Base-by-base conservation (phyloP, 768 basidiomycete genomes). In the Suillus variegatus region DNA sequence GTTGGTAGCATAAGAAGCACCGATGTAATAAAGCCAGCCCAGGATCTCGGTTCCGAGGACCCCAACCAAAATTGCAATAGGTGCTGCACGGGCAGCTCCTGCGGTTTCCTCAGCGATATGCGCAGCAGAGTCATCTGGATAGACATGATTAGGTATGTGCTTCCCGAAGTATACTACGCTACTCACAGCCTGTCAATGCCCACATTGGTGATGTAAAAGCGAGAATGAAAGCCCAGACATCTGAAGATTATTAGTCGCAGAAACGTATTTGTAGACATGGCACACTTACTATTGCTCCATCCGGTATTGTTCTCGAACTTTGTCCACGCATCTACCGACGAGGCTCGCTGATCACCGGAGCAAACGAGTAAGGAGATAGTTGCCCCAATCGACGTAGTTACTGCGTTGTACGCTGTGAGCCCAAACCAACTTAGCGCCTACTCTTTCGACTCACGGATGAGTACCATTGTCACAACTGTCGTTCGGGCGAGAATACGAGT, bases 31-130 rank as follows among this genome's bases (percentile, higher is more conserved):
- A 18, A 82, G 61, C 79, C 79, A 82, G 62, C 82, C 83, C 55
- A 82, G 70, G 54, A 79, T 66, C 43, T 78, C 76, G 3, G 82
- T 81, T 3, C 67, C 77, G 16, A 72, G 69, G 46, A 83, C 81
- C 35, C 78, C 80, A 52, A 81, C 74, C 67, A 82, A 72, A 68
- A 82, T 84, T 7, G 82, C 80, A 43, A 83, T 76, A 7, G 83
- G 82, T 25, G 80, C 82, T 14, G 80, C 79, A 28, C 74, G 71
- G 5, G 81, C 78, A n/a, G 80, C 80, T 51, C 80, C 79, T 7
- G 81, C 72, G 0, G 77, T 80, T 73, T 84, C 81, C 66, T 82
- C 82, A 4, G 83, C 76, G 20, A 84, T 81, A 63, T 82, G 82
- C 7, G 78, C 83, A 12, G 81, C 82, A 22, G 82, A 84, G 68